Percentiles rank a stretch among this genome's conserved stretches.
Evolutionary conservation across 2,329 filamentous ascomycete species (phyloP).

Genomic region (Aspergillus aculeatinus): DNA sequence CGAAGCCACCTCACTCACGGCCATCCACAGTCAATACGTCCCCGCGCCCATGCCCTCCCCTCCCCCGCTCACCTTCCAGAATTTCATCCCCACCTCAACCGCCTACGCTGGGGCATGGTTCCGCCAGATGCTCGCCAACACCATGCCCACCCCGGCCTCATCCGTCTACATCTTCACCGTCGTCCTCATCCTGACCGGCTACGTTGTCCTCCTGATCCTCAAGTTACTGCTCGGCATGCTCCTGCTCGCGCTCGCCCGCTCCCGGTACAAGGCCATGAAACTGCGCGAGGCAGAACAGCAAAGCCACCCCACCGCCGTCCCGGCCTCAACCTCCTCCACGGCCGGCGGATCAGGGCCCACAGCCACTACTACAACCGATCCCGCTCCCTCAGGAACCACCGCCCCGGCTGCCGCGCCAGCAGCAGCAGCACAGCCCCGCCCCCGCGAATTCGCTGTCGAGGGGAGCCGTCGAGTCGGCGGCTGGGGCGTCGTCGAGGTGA

Average conservation of each 20-base stretch:
- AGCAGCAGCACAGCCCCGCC: conserved; percentile 12
- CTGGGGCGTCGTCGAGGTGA: conserved; percentile 82
- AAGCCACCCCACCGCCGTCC: conserved; percentile 2
- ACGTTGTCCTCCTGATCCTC: conserved; percentile 77
- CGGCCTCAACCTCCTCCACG: no score
- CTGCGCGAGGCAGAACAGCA: conserved; percentile 52
- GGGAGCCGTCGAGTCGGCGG: conserved; percentile 76
- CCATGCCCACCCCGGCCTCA: conserved; percentile 43
- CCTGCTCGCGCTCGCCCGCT: conserved; percentile 74
- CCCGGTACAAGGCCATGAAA: conserved; percentile 80
- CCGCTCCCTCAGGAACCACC: neutral
- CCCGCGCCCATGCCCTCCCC: conserved; percentile 65
- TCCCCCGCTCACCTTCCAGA: conserved; percentile 58
- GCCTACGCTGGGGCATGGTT: conserved; percentile 40
- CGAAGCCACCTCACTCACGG: conserved; percentile 40
- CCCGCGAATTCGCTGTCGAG: conserved; percentile 58
- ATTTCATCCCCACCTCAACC: conserved; percentile 58
- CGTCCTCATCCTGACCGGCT: conserved; percentile 79
- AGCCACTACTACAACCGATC: neutral
- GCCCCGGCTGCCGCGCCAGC: conserved; percentile 3
- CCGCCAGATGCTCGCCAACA: conserved; percentile 41
- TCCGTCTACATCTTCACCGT: conserved; percentile 59
- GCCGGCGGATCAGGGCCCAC: neutral
- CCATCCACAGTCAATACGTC: conserved; percentile 50
- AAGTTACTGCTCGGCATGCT: conserved; percentile 89